A percentile compares a stretch with the other conserved stretches of the same genome.
These are phyloP conservation scores for Micractinium conductrix DNA, from an alignment of 139 green algal genomes.

Conservation along the genomic window DNA sequence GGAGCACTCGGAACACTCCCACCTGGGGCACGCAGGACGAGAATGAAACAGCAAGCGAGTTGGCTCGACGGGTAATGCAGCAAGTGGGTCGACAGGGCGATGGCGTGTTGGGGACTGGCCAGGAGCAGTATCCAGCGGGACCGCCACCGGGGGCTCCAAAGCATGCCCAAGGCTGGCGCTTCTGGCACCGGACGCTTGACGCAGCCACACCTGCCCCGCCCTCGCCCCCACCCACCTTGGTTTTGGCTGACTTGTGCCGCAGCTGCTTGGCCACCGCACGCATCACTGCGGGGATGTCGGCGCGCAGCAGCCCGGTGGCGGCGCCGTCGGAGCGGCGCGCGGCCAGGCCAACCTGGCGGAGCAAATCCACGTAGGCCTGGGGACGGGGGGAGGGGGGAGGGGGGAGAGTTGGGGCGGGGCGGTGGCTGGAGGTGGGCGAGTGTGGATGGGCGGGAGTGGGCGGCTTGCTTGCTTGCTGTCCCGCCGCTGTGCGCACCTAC, in stretches of 20 bases:
- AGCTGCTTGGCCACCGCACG: slow-evolving; percentile 66
- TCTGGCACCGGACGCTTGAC: no score
- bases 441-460: not conserved
- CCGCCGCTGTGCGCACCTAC: not conserved
- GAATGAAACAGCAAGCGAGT: no score
- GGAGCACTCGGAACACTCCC: slow-evolving; percentile 77
- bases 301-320: slow-evolving; percentile 45
- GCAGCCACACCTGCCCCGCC: no score
- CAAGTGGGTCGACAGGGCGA: no score
- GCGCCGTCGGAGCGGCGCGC: slow-evolving; percentile 16
- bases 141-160: no score
- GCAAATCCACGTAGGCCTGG: slow-evolving; percentile 72
- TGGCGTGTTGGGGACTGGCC: no score
- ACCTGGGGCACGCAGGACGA: slow-evolving; percentile 33
- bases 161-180: no score
- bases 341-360: slow-evolving; percentile 61
- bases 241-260: slow-evolving; percentile 80
- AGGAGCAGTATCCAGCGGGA: no score
- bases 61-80: no score
- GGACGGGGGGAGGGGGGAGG: not conserved
- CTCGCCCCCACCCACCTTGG: slow-evolving; percentile 38
- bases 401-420: not conserved
- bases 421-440: not conserved
- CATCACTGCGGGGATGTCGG: slow-evolving; percentile 67
- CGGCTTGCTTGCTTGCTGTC: no score